Evolutionary conservation across 108 stramenopile species (phyloP).

Genomic region (Parietichytrium sp.): DNA sequence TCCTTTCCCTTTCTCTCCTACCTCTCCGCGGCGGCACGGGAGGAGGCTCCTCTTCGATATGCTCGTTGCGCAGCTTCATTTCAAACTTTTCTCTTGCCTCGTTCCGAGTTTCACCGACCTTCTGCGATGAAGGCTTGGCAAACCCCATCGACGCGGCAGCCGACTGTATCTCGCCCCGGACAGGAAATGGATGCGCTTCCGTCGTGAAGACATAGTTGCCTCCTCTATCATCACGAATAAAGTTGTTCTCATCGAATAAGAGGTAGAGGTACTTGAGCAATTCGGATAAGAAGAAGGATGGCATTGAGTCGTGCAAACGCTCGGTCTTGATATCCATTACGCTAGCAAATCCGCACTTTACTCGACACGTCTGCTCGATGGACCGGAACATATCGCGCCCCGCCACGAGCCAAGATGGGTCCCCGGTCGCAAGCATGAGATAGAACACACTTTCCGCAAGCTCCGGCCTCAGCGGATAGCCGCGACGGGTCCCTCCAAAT

Average conservation of each 20-base stretch:
- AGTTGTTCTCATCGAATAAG: slow-evolving; percentile 45
- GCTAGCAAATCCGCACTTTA: slow-evolving; percentile 45
- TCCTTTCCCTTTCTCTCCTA: too few species aligned
- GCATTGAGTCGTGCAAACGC: slow-evolving; percentile 43
- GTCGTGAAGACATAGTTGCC: slow-evolving; percentile 43
- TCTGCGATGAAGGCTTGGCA: not conserved
- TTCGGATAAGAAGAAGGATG: slow-evolving; percentile 49
- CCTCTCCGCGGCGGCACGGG: too few species aligned
- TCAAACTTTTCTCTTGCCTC: too few species aligned
- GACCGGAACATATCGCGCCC: not conserved
- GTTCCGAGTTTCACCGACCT: too few species aligned
- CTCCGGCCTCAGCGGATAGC: slow-evolving; percentile 84
- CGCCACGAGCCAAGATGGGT: slow-evolving; percentile 48
- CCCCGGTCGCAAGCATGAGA: slow-evolving; percentile 68
- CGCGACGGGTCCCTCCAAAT: slow-evolving; percentile 43
- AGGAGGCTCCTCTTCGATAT: too few species aligned
- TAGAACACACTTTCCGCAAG: slow-evolving; percentile 81
- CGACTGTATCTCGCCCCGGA: slow-evolving; percentile 27
- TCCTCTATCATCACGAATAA: not conserved
- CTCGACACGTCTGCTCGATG: not conserved
- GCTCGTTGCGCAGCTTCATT: too few species aligned
- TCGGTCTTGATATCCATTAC: slow-evolving; percentile 9
- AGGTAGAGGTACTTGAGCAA: slow-evolving; percentile 49
- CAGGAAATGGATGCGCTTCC: slow-evolving; percentile 50
- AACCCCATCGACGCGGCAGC: not conserved